Evolutionary conservation across 176 grass and related monocot species (phyloP), one percentile per base, ranked within the genome.

Genomic region (Guadua angustifolia): DNA sequence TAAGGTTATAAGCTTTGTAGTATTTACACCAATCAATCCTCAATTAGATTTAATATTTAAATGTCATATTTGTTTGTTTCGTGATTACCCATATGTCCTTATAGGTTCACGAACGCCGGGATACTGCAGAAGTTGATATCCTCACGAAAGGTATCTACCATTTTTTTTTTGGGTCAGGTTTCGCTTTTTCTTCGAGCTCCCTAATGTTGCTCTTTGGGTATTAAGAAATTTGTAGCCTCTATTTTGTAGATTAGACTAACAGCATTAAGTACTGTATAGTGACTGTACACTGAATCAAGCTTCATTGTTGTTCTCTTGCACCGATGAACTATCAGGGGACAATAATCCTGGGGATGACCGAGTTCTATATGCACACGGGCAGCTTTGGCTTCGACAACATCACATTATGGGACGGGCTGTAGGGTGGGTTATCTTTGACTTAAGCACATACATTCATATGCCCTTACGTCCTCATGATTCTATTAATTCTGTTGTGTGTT

Each of bases 101-200:
- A 36, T 36, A 97, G 94, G 90, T 94, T 65, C 94, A 97, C 73
- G 92, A 94, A 79, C 82, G 90, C 22, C 88, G 85, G 35, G 86
- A 88, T 56, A 89, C 56, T 25, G 77, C 68, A 61, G 88, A 91
- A 79, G 62, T 92, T 83, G 92, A 91, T 77, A 86, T 97, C 83
- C 92, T 97, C 70, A 97, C 92, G 2, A 97, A 97, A 94, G 94
- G 94, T 92, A 90, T 43, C 71, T 38, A 25, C 9, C 38, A n/a
- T 65, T 40, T 82, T 69, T 15, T 29, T 60, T n/a, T n/a, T n/a
- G n/a, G 6, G 18, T 55, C 35, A 36, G 35, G 2, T 36, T 36
- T 36, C 35, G 4, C 35, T 36, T 36, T 21, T 21, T 69, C 12
- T 77, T 76, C 24, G 49, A 33, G 25, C 35, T 36, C 35, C 35